A percentile compares a stretch with the other conserved stretches of the same genome.
Evolutionary conservation across 768 basidiomycete genomes (phyloP).

Genomic region (Lentinula sp.): DNA sequence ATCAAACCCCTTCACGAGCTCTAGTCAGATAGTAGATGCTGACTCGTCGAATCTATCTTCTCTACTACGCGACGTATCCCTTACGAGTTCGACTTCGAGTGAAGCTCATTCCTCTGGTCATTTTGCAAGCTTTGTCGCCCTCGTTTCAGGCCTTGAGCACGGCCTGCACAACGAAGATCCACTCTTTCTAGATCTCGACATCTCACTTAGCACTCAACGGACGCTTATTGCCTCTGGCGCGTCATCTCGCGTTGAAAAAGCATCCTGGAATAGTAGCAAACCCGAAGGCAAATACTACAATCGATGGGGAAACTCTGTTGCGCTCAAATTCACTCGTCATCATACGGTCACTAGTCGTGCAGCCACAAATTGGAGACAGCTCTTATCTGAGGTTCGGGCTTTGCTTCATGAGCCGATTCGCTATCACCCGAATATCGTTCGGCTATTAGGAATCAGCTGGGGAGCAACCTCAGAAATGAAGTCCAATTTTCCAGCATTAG

Average conservation of each 20-base stretch:
- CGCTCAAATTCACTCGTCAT: constrained; percentile 3
- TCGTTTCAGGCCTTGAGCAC: constrained; percentile 7
- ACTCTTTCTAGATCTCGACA: not conserved
- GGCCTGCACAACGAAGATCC: not conserved
- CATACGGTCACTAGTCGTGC: not conserved
- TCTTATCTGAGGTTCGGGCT: constrained; percentile 7
- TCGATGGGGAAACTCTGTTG: constrained; percentile 1
- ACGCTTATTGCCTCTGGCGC: not conserved
- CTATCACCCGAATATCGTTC: constrained; percentile 10
- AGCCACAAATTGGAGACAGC: constrained; percentile 7
- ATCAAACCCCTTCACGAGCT: not conserved
- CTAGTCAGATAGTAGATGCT: not conserved
- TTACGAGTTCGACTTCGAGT: not conserved
- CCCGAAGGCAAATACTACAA: not conserved
- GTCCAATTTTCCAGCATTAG: constrained; percentile 3
- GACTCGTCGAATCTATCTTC: not conserved
- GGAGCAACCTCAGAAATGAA: not conserved
- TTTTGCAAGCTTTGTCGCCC: constrained; percentile 5
- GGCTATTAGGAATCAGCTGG: constrained; percentile 7
- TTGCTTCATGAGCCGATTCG: constrained; percentile 9
- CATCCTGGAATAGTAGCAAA: not conserved
- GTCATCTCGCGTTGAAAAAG: no score
- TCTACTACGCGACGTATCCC: not conserved
- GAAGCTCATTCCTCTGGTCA: not conserved
- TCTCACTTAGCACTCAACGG: not conserved